These are phyloP conservation scores for Rosellinia necatrix DNA, from an alignment of 2,329 filamentous ascomycete genomes.

Conservation along the genomic window DNA sequence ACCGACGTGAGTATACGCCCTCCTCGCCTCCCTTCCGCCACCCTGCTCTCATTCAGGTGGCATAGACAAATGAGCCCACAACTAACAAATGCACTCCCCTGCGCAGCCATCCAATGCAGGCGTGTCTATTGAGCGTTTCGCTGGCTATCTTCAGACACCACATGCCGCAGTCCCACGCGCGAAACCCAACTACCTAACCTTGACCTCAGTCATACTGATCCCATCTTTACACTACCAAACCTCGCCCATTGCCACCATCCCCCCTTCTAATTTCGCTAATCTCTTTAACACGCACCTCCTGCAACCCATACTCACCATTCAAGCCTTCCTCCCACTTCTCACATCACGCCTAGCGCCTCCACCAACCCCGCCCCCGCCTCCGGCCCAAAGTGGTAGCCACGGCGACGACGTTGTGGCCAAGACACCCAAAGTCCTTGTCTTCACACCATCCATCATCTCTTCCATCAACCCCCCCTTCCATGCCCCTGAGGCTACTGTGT, in stretches of 20 bases:
- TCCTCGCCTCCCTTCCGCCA: background rate
- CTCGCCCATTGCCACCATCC: constrained; percentile 83
- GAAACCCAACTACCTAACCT: constrained; percentile 73
- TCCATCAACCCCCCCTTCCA: constrained; percentile 80
- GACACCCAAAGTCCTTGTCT: constrained; percentile 72
- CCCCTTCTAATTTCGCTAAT: constrained; percentile 83
- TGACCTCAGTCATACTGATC: constrained; percentile 82
- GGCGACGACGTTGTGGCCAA: constrained; percentile 43
- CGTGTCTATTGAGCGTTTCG: constrained; percentile 73
- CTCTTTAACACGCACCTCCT: constrained; percentile 91
- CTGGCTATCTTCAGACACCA: constrained; percentile 70
- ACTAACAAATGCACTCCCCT: background rate
- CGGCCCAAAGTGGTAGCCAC: constrained; percentile 44
- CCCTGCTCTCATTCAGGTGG: background rate
- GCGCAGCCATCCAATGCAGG: constrained; percentile 68
- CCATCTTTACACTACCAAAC: constrained; percentile 81
- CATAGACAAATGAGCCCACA: background rate
- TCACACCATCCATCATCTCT: constrained; percentile 81
- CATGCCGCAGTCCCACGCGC: constrained; percentile 78
- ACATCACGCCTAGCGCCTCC: constrained; percentile 59
- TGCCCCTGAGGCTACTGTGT: constrained; percentile 83
- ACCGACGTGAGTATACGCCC: constrained; percentile 69
- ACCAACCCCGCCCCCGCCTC: constrained; percentile 36
- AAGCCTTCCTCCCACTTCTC: constrained; percentile 84
- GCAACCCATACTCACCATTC: constrained; percentile 84